These are phyloP conservation scores for Castanea crenata DNA, from an alignment of 306 rosid genomes.

Conservation along the genomic window DNA sequence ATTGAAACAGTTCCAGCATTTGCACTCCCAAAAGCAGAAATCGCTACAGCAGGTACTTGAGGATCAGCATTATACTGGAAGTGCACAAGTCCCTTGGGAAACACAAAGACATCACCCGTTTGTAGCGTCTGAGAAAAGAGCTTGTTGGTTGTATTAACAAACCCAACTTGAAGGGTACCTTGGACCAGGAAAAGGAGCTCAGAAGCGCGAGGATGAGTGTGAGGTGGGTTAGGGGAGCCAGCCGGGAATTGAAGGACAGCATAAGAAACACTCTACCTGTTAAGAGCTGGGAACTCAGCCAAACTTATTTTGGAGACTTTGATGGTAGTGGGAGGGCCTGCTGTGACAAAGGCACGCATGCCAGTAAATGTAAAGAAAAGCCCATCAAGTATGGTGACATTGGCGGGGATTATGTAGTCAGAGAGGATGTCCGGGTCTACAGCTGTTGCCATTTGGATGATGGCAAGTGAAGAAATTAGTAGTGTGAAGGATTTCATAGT, in stretches of 20 bases:
- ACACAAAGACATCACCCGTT: too few species aligned
- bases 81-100: too few species aligned
- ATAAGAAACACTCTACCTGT: conserved; percentile 10
- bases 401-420: conserved; percentile 33
- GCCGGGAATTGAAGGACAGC: conserved; percentile 34
- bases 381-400: conserved; percentile 7
- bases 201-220: not conserved
- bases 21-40: too few species aligned
- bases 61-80: too few species aligned
- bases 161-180: too few species aligned
- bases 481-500: too few species aligned
- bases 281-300: conserved; percentile 43
- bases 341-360: conserved; percentile 16
- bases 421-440: conserved; percentile 48
- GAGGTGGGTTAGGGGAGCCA: conserved; percentile 42
- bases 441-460: conserved; percentile 26
- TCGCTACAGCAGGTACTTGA: too few species aligned
- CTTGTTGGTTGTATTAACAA: too few species aligned
- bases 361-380: conserved; percentile 54
- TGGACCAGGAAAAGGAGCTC: too few species aligned
- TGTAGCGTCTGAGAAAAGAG: too few species aligned
- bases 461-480: not conserved
- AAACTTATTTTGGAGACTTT: conserved; percentile 33
- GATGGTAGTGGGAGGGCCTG: conserved; percentile 21
- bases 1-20: too few species aligned